phyloP scores from a whole-genome alignment of 2,329 filamentous ascomycete species.

The Calonectria pteridis region DNA sequence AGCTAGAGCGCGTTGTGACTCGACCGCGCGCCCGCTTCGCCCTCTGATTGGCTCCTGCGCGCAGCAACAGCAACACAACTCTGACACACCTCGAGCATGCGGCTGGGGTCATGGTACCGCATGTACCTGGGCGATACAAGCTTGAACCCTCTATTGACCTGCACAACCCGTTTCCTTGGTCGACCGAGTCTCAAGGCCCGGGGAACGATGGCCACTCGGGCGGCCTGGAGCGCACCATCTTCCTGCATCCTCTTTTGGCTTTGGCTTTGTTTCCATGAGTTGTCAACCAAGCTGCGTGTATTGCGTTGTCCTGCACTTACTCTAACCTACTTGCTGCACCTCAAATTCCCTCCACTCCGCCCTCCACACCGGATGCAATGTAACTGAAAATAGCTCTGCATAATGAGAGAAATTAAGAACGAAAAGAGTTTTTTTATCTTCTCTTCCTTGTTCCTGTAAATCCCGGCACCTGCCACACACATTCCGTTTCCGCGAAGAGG shows the following conservation, averaged over 20 bases:
- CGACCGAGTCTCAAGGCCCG: slow-evolving; percentile 29
- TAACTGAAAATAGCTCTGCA: slow-evolving; percentile 10
- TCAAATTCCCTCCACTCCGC: slow-evolving; percentile 3
- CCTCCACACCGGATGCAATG: slow-evolving; percentile 8
- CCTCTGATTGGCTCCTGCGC: slow-evolving; percentile 32
- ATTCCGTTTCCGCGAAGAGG: not conserved
- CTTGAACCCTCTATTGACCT: slow-evolving; percentile 7
- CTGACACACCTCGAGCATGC: not conserved
- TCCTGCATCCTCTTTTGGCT: slow-evolving; percentile 26
- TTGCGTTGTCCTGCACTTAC: slow-evolving; percentile 21
- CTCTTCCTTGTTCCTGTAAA: not conserved
- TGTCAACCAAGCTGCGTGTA: not conserved
- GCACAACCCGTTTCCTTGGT: slow-evolving; percentile 5
- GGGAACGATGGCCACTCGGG: slow-evolving; percentile 37
- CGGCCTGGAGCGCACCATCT: slow-evolving; percentile 33
- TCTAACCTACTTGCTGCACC: slow-evolving; percentile 6
- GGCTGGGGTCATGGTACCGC: not conserved
- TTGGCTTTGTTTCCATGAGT: slow-evolving; percentile 9
- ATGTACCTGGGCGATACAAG: slow-evolving; percentile 37
- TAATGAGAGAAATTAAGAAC: not conserved
- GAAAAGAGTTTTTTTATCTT: not conserved
- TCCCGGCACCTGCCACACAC: slow-evolving; percentile 5
- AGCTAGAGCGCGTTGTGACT: slow-evolving; percentile 36
- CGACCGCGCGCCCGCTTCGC: slow-evolving; percentile 39
- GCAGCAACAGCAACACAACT: not conserved